These are phyloP conservation scores for Phlebopus sp. DNA, from an alignment of 1,284 basidiomycete species.

Conservation along the genomic window DNA sequence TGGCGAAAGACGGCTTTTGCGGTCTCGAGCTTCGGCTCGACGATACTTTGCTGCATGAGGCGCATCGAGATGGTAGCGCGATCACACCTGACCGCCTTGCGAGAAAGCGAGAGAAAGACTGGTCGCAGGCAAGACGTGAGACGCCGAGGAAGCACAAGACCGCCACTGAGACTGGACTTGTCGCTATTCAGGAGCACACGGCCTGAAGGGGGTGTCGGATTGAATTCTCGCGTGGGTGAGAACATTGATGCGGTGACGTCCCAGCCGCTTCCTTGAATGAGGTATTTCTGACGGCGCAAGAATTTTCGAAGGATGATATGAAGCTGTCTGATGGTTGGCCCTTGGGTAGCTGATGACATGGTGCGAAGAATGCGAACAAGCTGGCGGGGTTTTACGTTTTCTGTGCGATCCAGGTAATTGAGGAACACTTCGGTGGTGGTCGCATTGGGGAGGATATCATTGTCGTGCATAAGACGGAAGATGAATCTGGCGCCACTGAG, in stretches of 20 bases:
- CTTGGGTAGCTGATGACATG: conserved; percentile 38
- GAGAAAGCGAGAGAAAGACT: conserved; percentile 45
- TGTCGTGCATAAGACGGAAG: conserved; percentile 52
- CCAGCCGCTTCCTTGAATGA: conserved; percentile 50
- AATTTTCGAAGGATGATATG: conserved; percentile 49
- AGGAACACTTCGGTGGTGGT: conserved; percentile 55
- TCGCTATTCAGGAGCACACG: conserved; percentile 28
- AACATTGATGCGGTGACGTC: conserved; percentile 39
- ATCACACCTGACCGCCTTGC: conserved; percentile 51
- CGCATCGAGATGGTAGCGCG: conserved; percentile 55
- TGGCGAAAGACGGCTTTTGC: conserved; percentile 52
- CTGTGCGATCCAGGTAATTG: conserved; percentile 43
- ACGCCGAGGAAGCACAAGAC: conserved; percentile 38
- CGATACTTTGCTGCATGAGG: conserved; percentile 56
- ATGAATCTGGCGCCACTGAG: conserved; percentile 44
- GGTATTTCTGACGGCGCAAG: conserved; percentile 46
- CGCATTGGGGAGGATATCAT: conserved; percentile 47
- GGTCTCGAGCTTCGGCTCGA: conserved; percentile 46
- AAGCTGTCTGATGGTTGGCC: conserved; percentile 47
- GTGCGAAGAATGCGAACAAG: conserved; percentile 47
- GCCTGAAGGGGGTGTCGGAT: conserved; percentile 15
- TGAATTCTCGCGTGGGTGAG: conserved; percentile 29
- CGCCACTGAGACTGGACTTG: conserved; percentile 49
- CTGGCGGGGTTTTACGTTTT: conserved; percentile 40
- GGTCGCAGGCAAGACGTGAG: conserved; percentile 38